Evolutionary conservation across 176 grass and related monocot species (phyloP).

Genomic region (Oryza nivara): DNA sequence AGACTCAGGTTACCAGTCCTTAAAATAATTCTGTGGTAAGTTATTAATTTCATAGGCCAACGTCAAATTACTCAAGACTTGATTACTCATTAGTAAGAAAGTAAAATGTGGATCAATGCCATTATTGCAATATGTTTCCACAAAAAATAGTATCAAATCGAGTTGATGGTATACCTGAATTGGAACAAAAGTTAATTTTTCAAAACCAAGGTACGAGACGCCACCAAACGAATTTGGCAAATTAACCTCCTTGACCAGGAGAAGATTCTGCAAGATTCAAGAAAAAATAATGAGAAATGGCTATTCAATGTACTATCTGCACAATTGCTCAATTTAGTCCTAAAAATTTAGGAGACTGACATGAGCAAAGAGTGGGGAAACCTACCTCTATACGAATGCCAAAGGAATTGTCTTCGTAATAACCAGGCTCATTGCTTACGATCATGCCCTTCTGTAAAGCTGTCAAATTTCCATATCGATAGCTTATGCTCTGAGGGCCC

Average conservation of each 20-base stretch:
- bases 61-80: not conserved
- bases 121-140: not conserved
- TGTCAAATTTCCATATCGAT: constrained; percentile 87
- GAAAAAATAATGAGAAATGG: constrained; percentile 15
- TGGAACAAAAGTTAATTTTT: constrained; percentile 94
- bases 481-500: constrained; percentile 97
- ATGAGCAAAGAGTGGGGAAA: constrained; percentile 10
- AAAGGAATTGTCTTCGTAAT: constrained; percentile 94
- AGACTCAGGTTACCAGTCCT: not conserved
- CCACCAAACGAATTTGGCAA: constrained; percentile 87
- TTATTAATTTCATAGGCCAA: not conserved
- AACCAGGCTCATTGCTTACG: constrained; percentile 98
- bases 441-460: constrained; percentile 94
- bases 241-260: constrained; percentile 73
- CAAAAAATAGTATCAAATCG: constrained; percentile 30
- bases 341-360: constrained; percentile 27
- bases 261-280: constrained; percentile 77
- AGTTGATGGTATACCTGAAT: constrained; percentile 73
- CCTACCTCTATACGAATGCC: constrained; percentile 95
- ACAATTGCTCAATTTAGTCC: not conserved
- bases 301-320: constrained; percentile 15
- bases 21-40: not conserved
- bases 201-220: constrained; percentile 84
- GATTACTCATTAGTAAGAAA: constrained; percentile 13
- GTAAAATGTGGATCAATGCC: not conserved